Base-by-base conservation (phyloP, 2,329 filamentous ascomycete genomes). In the Alternaria sp. region DNA sequence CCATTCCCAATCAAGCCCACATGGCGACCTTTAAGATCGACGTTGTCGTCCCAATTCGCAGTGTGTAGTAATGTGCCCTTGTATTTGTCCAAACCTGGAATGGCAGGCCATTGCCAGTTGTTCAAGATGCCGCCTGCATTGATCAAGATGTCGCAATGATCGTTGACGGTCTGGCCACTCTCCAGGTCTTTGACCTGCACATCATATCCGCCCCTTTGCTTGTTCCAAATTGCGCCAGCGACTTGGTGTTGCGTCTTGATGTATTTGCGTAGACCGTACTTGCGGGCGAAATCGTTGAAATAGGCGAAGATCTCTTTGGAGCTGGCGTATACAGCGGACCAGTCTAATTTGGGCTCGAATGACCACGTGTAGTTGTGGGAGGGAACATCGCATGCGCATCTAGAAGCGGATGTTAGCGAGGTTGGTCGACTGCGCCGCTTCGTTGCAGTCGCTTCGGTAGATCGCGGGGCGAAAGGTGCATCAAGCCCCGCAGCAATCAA, bases 1-100 rank as follows among this genome's bases (percentile, higher is more conserved):
- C 81, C 81, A 54, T 83, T 87, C 15, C 87, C 87, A 53, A 89
- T 83, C n/a, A 88, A 73, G 6, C 83, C 82, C 23, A 87, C 84
- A 10, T 79, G 77, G 65, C 86, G 86, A 25, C 77, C 82, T 2
- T 71, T 72, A 7, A 87, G 74, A n/a, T 85, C 80, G 9, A 86
- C 76, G 17, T 83, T 80, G 6, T 84, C 73, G 1, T 86, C 82
- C 86, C 86, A 90, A 40, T 82, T 80, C 1, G 87, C 84, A 0
- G 85, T 85, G 70, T 90, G 87, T 46, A 88, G 80, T 5, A 88
- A 74, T 8, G 77, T 71, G 9, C 87, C 87, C 55, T 82, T 75
- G 76, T 88, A 90, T n/a, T 76, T 78, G 2, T 82, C 67, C 0
- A 85, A 64, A 0, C 87, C 87, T 0, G 83, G 81, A 21, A 89